Evolutionary conservation across 1,284 basidiomycete species (phyloP).

Genomic region (Leucoagaricus sp.): DNA sequence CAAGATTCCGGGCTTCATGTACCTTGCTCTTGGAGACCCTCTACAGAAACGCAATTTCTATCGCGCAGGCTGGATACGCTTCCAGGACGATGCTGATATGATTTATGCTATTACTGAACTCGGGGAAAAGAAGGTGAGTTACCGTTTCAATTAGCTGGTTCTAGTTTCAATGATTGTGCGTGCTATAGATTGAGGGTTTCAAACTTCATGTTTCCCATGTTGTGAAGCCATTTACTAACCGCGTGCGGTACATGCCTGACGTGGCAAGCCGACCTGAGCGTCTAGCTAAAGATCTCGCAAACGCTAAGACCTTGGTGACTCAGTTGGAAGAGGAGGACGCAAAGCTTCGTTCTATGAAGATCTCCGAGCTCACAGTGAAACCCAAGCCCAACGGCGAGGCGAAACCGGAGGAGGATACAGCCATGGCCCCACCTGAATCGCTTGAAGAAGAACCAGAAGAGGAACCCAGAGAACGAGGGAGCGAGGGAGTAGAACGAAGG

Average conservation of each 20-base stretch:
- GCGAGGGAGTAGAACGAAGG: conserved; percentile 71
- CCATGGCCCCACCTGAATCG: conserved; percentile 42
- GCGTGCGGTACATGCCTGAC: conserved; percentile 79
- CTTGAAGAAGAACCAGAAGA: conserved; percentile 53
- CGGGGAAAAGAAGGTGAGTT: conserved; percentile 78
- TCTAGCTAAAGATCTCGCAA: conserved; percentile 76
- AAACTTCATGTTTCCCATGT: conserved; percentile 89
- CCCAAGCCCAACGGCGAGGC: conserved; percentile 25
- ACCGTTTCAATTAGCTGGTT: neutral
- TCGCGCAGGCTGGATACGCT: conserved; percentile 90
- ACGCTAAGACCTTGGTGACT: conserved; percentile 68
- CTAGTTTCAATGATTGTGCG: conserved; percentile 10
- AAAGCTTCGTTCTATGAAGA: conserved; percentile 38
- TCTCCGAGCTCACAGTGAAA: conserved; percentile 37
- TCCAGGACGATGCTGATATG: conserved; percentile 83
- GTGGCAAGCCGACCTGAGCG: conserved; percentile 78
- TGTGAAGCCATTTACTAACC: conserved; percentile 74
- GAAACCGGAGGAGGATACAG: conserved; percentile 42
- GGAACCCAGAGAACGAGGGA: conserved; percentile 61
- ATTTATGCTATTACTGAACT: conserved; percentile 67
- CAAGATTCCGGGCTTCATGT: conserved; percentile 69
- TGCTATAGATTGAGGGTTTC: conserved; percentile 83
- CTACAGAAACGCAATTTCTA: conserved; percentile 88
- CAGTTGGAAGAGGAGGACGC: conserved; percentile 73
- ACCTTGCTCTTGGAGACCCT: conserved; percentile 89